Base-by-base conservation (phyloP, 2,329 filamentous ascomycete genomes). In the Trichoderma gracile region DNA sequence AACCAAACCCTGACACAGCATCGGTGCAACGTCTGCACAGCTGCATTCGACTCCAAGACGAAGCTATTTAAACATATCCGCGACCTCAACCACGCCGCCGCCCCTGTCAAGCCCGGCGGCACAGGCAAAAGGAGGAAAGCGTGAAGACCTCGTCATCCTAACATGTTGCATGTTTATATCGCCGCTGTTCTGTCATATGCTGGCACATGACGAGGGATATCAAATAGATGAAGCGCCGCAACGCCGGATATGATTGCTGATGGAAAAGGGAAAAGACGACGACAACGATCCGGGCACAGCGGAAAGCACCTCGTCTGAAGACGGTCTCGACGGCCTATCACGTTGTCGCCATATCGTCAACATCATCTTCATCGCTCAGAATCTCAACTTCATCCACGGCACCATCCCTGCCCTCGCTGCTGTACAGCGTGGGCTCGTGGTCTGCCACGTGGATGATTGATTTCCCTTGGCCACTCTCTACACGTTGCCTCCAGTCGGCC, bases 331-430 rank as follows among this genome's bases (percentile, higher is more conserved):
- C 30, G 40, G 45, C n/a, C 15, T 23, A 40, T 66, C 70, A 73
- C 58, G 45, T 59, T 46, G 71, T 71, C 65, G 77, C 69, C 27
- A 78, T 80, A 68, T 82, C 80, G 15, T 73, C 74, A 14, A 38
- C 33, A 57, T 82, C 79, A 52, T 82, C 79, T 55, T 84, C 82
- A 53, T 88, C 86, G 73, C 96, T 95, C 72, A 97, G 83, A 3
- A 87, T 89, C 75, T 97, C 91, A 3, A 99, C 94, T 72, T 97
- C 93, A 68, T 97, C 92, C 62, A 98, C 86, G 0, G 92, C 92
- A 42, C 85, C 87, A 40, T 87, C 85, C 62, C 91, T 81, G 69
- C 90, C 91, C 27, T 76, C 71, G 10, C 78, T 78, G 2, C 83
- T 82, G 64, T 83, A 79, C 3, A 80, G 73, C 46, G 84, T 78